A percentile compares a stretch with the other conserved stretches of the same genome.
Evolutionary conservation across 2,329 filamentous ascomycete genomes (phyloP).

Genomic region (Epichloe amarillans): DNA sequence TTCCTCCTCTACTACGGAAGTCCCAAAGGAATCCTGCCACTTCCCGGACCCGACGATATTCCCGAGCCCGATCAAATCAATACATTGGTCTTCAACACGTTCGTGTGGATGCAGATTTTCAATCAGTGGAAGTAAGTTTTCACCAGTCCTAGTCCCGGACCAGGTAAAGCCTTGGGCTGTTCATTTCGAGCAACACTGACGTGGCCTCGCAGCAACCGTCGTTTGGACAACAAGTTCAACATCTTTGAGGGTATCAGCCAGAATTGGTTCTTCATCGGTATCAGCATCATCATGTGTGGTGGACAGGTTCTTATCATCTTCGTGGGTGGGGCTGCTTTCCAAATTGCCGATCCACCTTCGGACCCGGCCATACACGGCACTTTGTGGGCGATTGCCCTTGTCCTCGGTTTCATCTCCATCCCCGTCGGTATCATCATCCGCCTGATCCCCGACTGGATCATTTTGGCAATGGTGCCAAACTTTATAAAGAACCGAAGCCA

Average conservation of each 20-base stretch:
- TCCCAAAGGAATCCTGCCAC: constrained; percentile 22
- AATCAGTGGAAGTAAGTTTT: constrained; percentile 80
- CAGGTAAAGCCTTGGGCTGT: not conserved
- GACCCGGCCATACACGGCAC: constrained; percentile 37
- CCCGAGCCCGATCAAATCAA: constrained; percentile 37
- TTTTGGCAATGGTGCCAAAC: constrained; percentile 39
- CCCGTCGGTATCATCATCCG: constrained; percentile 73
- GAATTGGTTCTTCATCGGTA: constrained; percentile 82
- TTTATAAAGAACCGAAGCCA: constrained; percentile 35
- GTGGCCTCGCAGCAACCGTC: constrained; percentile 51
- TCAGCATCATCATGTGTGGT: constrained; percentile 76
- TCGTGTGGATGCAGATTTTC: constrained; percentile 99
- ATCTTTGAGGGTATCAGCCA: constrained; percentile 78
- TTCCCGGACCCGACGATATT: constrained; percentile 36
- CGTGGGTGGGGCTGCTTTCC: constrained; percentile 70
- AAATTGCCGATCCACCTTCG: constrained; percentile 37
- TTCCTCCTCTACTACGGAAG: constrained; percentile 72
- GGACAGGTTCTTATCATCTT: constrained; percentile 85
- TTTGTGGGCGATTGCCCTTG: constrained; percentile 80
- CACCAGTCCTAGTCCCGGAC: not conserved
- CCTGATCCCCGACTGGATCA: constrained; percentile 61
- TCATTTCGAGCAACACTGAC: constrained; percentile 2
- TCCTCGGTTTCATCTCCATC: constrained; percentile 73
- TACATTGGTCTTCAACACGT: constrained; percentile 92
- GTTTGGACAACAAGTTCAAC: constrained; percentile 89